phyloP scores from a whole-genome alignment of 768 basidiomycete genomes.

The Lactarius deliciosus region DNA sequence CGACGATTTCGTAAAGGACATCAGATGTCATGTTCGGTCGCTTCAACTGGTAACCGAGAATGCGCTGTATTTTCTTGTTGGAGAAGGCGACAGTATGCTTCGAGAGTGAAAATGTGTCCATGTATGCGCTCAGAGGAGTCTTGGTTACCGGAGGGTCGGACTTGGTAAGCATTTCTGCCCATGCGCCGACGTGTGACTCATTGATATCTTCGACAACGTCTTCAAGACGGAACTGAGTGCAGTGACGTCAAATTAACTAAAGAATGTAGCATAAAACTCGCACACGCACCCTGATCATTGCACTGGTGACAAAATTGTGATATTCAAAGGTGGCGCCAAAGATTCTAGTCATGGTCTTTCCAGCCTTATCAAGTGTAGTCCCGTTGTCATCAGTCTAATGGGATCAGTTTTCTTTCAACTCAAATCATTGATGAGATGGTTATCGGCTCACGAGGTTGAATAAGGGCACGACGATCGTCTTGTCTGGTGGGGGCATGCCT shows the following conservation, averaged over 20 bases:
- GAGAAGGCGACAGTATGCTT: conserved; percentile 68
- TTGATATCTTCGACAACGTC: conserved; percentile 82
- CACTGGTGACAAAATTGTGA: conserved; percentile 66
- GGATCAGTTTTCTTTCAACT: conserved; percentile 13
- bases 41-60: conserved; percentile 68
- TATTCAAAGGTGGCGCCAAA: conserved; percentile 84
- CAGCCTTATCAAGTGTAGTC: conserved; percentile 64
- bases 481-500: conserved; percentile 55
- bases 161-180: conserved; percentile 76
- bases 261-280: conserved; percentile 1
- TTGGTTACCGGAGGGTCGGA: conserved; percentile 71
- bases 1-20: conserved; percentile 65
- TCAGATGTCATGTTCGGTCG: conserved; percentile 62
- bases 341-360: conserved; percentile 61
- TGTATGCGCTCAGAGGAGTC: conserved; percentile 74
- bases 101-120: conserved; percentile 69
- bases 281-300: conserved; percentile 58
- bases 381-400: conserved; percentile 72
- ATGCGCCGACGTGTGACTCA: conserved; percentile 76
- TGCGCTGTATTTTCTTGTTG: conserved; percentile 69
- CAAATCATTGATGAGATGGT: not conserved
- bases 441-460: conserved; percentile 67
- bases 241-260: conserved; percentile 9
- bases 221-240: conserved; percentile 56
- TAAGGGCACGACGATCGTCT: conserved; percentile 67